Evolutionary conservation across 2,329 filamentous ascomycete genomes (phyloP), one percentile per base, ranked within the genome.

Genomic region (Dothiorella sarmentorum): DNA sequence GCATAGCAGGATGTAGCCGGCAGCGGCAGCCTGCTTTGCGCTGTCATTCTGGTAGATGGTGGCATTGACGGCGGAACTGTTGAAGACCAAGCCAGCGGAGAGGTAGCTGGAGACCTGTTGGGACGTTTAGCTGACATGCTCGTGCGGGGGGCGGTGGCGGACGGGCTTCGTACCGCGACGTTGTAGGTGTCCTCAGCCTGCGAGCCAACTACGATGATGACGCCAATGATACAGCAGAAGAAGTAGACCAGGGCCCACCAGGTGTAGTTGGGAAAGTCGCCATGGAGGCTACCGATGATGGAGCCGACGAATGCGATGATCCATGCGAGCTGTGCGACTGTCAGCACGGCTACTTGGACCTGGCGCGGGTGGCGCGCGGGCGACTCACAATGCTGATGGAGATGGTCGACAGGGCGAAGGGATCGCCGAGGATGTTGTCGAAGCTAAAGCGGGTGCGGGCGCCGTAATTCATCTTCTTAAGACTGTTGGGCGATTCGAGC

Each of bases 241-340:
- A 89, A 90, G 76, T 91, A 97, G 60, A 90, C 87, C 59, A 91
- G 80, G 1, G 88, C 83, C 89, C 93, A 99, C 93, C 94, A 99
- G 20, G 89, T 86, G 73, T 91, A 97, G 63, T 91, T 89, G 13
- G 91, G 91, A 68, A 91, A 96, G 6, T 71, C 68, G 56, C 75
- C 75, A 53, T 75, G 76, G 47, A 83, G 72, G 63, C 83, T 78
- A 38, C 87, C 86, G 66, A 97, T 85, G 70, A 96, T 87, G 61
- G 90, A 93, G 63, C 87, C 82, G 68, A 97, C 83, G 73, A 97
- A 95, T 44, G 91, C 85, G 69, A 99, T 96, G 65, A 96, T 75
- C 94, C 94, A 99, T 60, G 92, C 93, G 63, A 96, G 86, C 93
- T 97, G 72, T 65, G 63, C 43, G 5, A 62, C 57, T 65, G 63